phyloP scores from a whole-genome alignment of 73 alveolate genomes.

The Paramecium primaurelia region DNA sequence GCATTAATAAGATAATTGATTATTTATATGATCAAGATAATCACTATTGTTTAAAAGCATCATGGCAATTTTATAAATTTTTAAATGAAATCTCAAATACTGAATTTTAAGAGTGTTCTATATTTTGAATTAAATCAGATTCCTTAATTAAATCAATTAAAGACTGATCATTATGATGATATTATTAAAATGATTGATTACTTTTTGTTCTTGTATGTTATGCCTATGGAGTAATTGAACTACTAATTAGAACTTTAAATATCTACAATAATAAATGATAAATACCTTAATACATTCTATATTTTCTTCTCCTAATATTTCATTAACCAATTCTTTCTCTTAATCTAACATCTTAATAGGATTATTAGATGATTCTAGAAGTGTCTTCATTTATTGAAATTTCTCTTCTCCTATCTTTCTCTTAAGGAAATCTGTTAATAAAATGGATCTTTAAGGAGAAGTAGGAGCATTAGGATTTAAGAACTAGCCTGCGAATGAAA shows the following conservation, averaged over 20 bases:
- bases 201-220: background rate
- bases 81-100: conserved; percentile 34
- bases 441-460: conserved; percentile 9
- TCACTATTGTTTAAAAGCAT: background rate
- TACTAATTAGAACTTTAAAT: conserved; percentile 1
- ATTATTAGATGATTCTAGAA: background rate
- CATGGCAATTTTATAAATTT: conserved; percentile 12
- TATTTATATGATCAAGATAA: background rate
- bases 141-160: background rate
- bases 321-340: background rate
- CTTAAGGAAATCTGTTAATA: conserved; percentile 20
- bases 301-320: background rate
- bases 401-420: conserved; percentile 24
- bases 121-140: background rate
- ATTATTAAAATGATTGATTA: background rate
- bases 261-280: background rate
- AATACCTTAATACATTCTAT: conserved; percentile 28
- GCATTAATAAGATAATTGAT: background rate
- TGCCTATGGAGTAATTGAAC: conserved; percentile 17
- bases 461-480: conserved; percentile 35
- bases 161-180: background rate
- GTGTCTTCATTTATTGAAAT: background rate
- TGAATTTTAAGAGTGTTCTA: background rate
- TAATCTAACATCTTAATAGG: background rate
- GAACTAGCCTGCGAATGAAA: background rate